A percentile compares a stretch with the other conserved stretches of the same genome.
Evolutionary conservation across 164 flowering plant species (phyloP).

Genomic region (Vitis cinerea): DNA sequence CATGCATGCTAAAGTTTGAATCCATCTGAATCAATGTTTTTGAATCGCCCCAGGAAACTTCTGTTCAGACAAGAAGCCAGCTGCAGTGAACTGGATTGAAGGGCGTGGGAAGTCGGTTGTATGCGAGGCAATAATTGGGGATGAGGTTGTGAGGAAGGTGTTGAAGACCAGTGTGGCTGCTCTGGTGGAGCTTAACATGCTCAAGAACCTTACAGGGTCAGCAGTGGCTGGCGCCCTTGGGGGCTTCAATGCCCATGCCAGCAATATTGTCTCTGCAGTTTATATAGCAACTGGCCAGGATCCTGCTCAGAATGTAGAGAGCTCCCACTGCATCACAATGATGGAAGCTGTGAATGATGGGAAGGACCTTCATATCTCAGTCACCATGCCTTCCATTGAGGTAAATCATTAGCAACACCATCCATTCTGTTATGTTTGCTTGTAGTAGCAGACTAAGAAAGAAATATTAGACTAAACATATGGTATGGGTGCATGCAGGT

Average conservation of each 20-base stretch:
- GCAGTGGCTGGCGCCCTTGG: constrained; percentile 39
- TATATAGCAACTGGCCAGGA: constrained; percentile 37
- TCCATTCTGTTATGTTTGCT: too few species aligned
- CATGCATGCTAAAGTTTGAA: too few species aligned
- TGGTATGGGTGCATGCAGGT: constrained; percentile 7
- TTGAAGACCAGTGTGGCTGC: constrained; percentile 27
- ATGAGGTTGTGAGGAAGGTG: constrained; percentile 27
- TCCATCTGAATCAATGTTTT: too few species aligned
- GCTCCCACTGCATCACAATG: constrained; percentile 39
- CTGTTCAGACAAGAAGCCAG: constrained; percentile 34
- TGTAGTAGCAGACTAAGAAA: too few species aligned
- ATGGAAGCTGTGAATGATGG: constrained; percentile 33
- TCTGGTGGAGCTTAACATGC: constrained; percentile 34
- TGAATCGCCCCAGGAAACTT: constrained; percentile 16
- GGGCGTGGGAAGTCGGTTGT: constrained; percentile 37
- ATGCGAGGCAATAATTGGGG: constrained; percentile 30
- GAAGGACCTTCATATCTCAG: constrained; percentile 31
- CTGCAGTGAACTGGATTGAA: constrained; percentile 37
- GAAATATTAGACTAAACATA: too few species aligned
- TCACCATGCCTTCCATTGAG: constrained; percentile 37
- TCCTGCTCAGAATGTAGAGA: constrained; percentile 35
- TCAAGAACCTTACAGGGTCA: constrained; percentile 35
- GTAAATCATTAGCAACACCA: constrained; percentile 2
- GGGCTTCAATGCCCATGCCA: constrained; percentile 34
- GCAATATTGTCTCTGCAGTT: constrained; percentile 30